Base-by-base conservation (phyloP, 148 eudicot species). In the Silene uniflora region DNA sequence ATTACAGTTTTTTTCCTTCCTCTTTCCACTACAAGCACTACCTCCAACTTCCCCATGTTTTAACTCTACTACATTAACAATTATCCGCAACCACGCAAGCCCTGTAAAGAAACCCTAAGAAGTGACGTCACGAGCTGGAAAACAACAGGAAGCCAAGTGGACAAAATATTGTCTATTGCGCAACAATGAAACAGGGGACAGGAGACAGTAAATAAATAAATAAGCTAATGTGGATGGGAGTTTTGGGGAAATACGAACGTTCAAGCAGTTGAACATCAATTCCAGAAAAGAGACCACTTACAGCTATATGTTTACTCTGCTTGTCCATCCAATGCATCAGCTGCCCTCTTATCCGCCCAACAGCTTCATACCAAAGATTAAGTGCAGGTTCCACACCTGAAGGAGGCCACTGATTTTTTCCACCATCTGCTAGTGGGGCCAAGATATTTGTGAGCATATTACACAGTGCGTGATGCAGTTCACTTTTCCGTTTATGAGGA, bases 321-420 rank as follows among this genome's bases (percentile, higher is more conserved):
- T 90, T 95, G 85, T 95, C 99, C 90, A 92, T 95, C 99, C 99
- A 95, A 77, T 89, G 87, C 86, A 91, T 85, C 72, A 95, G 90
- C 77, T 89, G 92, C 79, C 72, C 84, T 76, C 96, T 86, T 85
- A 92, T 92, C 69, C 99, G 89, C 52, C 92, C 99, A 85, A 92
- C 96, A 76, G 97, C 99, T 77, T 95, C 99, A 84, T 95, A 92
- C 99, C 99, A 95, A n/a, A 95, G 84, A 78, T 85, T 89, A 69
- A 95, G 89, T 19, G 99, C 99, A 78, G 97, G 96, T 78, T 90
- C 97, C 65, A 95, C 93, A 44, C 96, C 96, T 73, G 91, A 77
- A 59, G 99, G 99, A 80, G 99, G 99, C 99, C 99, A 95, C 75
- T 88, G 96, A 79, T 85, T 91, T 83, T 89, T 95, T 81, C 93